Conservation (phyloP, 2,329 filamentous ascomycete species). For the Elsinoe arachidis region DNA sequence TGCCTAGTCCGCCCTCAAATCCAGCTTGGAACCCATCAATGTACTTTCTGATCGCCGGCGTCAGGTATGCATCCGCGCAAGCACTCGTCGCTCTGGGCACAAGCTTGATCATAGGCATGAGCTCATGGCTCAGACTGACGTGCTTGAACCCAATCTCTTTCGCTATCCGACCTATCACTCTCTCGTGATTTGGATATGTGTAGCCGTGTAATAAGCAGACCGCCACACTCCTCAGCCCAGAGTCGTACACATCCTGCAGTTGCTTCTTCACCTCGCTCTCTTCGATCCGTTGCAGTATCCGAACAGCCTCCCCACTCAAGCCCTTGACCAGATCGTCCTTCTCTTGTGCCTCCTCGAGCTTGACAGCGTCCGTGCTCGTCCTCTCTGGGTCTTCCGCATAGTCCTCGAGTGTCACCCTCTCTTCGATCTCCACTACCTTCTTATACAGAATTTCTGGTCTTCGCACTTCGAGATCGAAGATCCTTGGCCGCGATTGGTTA, state of each 20-base stretch:
- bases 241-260: slow-evolving; percentile 58
- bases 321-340: slow-evolving; percentile 57
- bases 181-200: slow-evolving; percentile 81
- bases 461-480: slow-evolving; percentile 81
- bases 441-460: slow-evolving; percentile 85
- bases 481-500: slow-evolving; percentile 80
- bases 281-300: slow-evolving; percentile 57
- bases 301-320: slow-evolving; percentile 64
- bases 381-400: slow-evolving; percentile 79
- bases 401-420: slow-evolving; percentile 83
- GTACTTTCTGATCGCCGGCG: slow-evolving; percentile 70
- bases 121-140: slow-evolving; percentile 68
- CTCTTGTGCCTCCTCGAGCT: slow-evolving; percentile 37
- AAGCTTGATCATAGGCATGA: slow-evolving; percentile 85
- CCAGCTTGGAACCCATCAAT: slow-evolving; percentile 68
- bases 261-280: slow-evolving; percentile 49
- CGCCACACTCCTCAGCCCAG: slow-evolving; percentile 70
- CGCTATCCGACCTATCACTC: slow-evolving; percentile 65
- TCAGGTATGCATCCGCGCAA: slow-evolving; percentile 72
- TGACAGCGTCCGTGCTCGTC: slow-evolving; percentile 46
- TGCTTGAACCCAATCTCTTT: slow-evolving; percentile 74
- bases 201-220: slow-evolving; percentile 91
- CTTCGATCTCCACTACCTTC: slow-evolving; percentile 77
- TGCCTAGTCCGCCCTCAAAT: slow-evolving; percentile 72
- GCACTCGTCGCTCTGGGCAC: slow-evolving; percentile 67